A percentile compares a stretch with the other conserved stretches of the same genome.
phyloP scores from a whole-genome alignment of 768 basidiomycete genomes.

The Calocera viscosa region DNA sequence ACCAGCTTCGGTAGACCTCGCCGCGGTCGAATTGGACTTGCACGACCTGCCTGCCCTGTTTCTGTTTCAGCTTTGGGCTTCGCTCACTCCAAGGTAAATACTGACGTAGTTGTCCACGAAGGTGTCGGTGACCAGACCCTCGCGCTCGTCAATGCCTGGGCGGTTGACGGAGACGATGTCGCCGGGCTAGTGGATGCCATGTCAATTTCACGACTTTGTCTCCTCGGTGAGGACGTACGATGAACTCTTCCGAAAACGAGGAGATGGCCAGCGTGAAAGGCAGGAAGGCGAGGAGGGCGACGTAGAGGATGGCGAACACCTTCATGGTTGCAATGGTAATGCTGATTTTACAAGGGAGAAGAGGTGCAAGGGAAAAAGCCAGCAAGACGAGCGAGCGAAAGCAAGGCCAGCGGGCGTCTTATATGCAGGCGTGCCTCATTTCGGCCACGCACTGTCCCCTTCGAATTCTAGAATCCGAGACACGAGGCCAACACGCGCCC shows the following conservation, averaged over 20 bases:
- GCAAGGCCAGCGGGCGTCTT: background rate
- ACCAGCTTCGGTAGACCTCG: constrained; percentile 61
- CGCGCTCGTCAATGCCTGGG: constrained; percentile 45
- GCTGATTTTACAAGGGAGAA: background rate
- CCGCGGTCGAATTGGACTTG: constrained; percentile 66
- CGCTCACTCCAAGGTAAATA: constrained; percentile 13
- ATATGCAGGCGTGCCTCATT: constrained; percentile 3
- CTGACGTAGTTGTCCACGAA: constrained; percentile 58
- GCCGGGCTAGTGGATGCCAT: constrained; percentile 38
- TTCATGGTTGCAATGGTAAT: background rate
- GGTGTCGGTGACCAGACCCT: constrained; percentile 70
- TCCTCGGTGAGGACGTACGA: constrained; percentile 8
- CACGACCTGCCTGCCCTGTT: constrained; percentile 66
- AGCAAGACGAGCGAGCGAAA: background rate
- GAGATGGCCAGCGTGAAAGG: background rate
- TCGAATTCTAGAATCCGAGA: background rate
- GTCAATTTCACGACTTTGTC: no score
- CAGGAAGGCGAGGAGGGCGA: background rate
- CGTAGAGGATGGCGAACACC: background rate
- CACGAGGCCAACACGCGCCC: background rate
- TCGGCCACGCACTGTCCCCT: background rate
- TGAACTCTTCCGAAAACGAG: constrained; percentile 1
- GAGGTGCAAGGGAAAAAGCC: background rate
- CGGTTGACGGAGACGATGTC: constrained; percentile 70
- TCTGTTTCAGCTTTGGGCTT: background rate